Evolutionary conservation across 768 basidiomycete genomes (phyloP).

Genomic region (Xerocomus potaroensis): DNA sequence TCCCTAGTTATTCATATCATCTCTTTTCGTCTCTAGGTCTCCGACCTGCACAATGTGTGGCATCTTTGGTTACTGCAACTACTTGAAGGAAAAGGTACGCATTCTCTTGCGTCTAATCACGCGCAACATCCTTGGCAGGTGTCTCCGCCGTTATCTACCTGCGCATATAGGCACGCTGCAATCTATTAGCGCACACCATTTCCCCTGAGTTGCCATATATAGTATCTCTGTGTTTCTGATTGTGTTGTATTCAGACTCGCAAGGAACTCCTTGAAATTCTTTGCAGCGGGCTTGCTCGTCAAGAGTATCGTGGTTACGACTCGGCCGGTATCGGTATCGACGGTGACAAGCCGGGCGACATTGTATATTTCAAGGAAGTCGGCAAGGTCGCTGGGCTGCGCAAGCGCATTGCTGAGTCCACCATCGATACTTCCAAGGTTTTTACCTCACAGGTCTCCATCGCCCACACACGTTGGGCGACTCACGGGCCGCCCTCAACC

Average conservation of each 20-base stretch:
- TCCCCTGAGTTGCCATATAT: constrained; percentile 16
- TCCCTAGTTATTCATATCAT: not conserved
- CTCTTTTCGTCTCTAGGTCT: not conserved
- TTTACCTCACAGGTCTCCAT: constrained; percentile 90
- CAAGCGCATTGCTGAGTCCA: constrained; percentile 76
- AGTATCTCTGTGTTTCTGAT: constrained; percentile 19
- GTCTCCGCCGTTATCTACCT: not conserved
- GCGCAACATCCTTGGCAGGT: not conserved
- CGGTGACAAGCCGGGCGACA: constrained; percentile 75
- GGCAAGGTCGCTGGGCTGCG: constrained; percentile 94
- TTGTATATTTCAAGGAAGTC: constrained; percentile 93
- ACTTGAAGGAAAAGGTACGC: constrained; percentile 87
- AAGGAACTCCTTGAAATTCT: constrained; percentile 90
- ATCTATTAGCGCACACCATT: not conserved
- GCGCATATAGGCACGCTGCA: constrained; percentile 9
- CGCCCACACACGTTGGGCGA: constrained; percentile 99
- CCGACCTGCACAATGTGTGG: constrained; percentile 66
- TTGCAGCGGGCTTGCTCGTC: constrained; percentile 83
- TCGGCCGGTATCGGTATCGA: constrained; percentile 90
- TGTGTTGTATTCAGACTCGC: constrained; percentile 54
- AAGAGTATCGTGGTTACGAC: constrained; percentile 99
- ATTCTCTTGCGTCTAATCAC: not conserved
- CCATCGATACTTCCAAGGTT: constrained; percentile 68
- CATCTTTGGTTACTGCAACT: constrained; percentile 96
- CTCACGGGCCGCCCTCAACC: constrained; percentile 86